Conservation (phyloP, 2,329 filamentous ascomycete genomes). For the Claviceps sp. region DNA sequence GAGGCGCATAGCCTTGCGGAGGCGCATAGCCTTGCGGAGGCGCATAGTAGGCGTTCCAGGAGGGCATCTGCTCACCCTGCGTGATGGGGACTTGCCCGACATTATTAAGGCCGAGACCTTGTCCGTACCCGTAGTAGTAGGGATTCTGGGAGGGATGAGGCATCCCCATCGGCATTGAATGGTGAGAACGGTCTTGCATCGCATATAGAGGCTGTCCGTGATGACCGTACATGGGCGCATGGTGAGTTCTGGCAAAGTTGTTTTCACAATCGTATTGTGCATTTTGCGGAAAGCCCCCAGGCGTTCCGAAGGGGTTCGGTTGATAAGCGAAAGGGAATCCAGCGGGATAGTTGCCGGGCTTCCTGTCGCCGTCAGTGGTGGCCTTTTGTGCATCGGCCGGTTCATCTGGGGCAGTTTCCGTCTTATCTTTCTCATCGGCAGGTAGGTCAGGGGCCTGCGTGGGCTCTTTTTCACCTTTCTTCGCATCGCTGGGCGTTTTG, state of each 20-base stretch:
- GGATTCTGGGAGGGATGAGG: conserved; percentile 30
- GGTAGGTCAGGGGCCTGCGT: neutral
- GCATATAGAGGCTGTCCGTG: conserved; percentile 33
- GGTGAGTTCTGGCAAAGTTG: conserved; percentile 42
- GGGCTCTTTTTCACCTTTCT: too few species aligned
- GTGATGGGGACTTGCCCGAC: conserved; percentile 18
- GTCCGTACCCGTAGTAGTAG: conserved; percentile 26
- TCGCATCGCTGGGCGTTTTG: conserved; percentile 2
- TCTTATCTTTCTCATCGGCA: conserved; percentile 2
- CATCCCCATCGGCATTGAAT: conserved; percentile 26
- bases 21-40: conserved; percentile 11
- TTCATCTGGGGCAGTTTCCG: conserved; percentile 6
- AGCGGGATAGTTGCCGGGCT: conserved; percentile 13
- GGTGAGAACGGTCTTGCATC: conserved; percentile 15
- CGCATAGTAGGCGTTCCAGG: conserved; percentile 12
- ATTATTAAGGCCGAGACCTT: conserved; percentile 2
- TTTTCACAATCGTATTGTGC: conserved; percentile 42
- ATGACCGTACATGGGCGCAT: conserved; percentile 42
- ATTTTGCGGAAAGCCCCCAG: conserved; percentile 42
- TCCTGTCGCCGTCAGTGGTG: conserved; percentile 9
- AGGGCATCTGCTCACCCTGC: conserved; percentile 14
- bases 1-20: conserved; percentile 10
- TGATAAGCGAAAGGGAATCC: conserved; percentile 19
- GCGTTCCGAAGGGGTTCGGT: conserved; percentile 34
- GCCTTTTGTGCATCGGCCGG: conserved; percentile 4